Percentiles rank a stretch among this genome's conserved stretches.
phyloP scores from a whole-genome alignment of 2,329 filamentous ascomycete genomes.

The Venturia oleaginea region DNA sequence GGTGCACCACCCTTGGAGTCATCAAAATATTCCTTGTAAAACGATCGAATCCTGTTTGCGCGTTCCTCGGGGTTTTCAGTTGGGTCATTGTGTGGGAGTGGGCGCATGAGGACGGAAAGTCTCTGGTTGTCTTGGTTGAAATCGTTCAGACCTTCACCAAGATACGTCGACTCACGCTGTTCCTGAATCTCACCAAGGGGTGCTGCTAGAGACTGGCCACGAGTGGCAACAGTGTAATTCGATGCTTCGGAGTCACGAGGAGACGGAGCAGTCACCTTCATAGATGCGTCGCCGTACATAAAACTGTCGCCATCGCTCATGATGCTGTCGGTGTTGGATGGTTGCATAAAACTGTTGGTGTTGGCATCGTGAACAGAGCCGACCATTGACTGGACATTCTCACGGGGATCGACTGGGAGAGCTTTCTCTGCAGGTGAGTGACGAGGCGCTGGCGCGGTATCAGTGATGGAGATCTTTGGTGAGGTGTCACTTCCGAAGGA shows the following conservation, averaged over 20 bases:
- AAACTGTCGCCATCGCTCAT: slow-evolving; percentile 46
- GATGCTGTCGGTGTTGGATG: slow-evolving; percentile 24
- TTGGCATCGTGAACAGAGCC: slow-evolving; percentile 28
- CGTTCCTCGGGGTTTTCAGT: slow-evolving; percentile 87
- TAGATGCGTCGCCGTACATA: slow-evolving; percentile 47
- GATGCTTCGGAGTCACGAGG: slow-evolving; percentile 17
- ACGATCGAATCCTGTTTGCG: slow-evolving; percentile 93
- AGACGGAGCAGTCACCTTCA: slow-evolving; percentile 39
- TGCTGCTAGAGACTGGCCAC: slow-evolving; percentile 17
- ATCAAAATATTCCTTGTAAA: slow-evolving; percentile 99
- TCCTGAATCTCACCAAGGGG: slow-evolving; percentile 22
- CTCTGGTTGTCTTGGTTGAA: slow-evolving; percentile 35
- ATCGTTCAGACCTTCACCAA: slow-evolving; percentile 20
- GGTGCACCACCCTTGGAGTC: slow-evolving; percentile 51
- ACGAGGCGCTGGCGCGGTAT: not conserved
- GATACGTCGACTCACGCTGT: slow-evolving; percentile 19
- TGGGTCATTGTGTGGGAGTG: slow-evolving; percentile 77
- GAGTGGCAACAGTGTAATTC: slow-evolving; percentile 14
- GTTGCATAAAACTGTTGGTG: slow-evolving; percentile 30
- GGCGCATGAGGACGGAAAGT: slow-evolving; percentile 59
- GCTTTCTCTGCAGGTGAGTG: slow-evolving; percentile 5
- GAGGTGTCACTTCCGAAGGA: slow-evolving; percentile 1
- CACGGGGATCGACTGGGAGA: not conserved
- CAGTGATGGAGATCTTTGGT: slow-evolving; percentile 4
- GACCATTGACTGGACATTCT: slow-evolving; percentile 26